Evolutionary conservation across 805 yeast species (phyloP).

Genomic region (Saturnispora zaruensis): DNA sequence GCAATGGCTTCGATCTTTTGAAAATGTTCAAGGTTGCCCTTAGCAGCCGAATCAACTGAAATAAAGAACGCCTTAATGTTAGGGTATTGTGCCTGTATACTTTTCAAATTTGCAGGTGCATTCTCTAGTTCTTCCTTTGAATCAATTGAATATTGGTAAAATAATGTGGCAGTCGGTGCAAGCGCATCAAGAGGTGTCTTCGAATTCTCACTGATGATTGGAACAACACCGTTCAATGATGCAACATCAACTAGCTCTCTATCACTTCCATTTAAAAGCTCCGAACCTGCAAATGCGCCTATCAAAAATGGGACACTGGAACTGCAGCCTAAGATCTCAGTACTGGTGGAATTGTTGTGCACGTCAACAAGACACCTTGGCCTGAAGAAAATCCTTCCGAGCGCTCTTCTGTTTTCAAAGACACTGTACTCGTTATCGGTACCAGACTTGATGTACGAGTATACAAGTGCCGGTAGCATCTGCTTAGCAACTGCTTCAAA

Average conservation of each 20-base stretch:
- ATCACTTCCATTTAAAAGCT: conserved; percentile 79
- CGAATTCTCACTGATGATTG: conserved; percentile 83
- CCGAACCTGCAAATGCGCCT: conserved; percentile 84
- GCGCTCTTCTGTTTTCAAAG: conserved; percentile 64
- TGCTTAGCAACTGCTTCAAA: conserved; percentile 79
- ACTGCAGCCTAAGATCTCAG: conserved; percentile 59
- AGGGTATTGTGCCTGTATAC: conserved; percentile 15
- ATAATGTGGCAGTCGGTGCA: conserved; percentile 54
- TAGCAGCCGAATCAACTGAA: conserved; percentile 75
- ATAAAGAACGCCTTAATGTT: conserved; percentile 72
- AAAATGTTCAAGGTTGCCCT: conserved; percentile 83
- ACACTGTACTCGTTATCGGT: conserved; percentile 66
- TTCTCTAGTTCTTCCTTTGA: conserved; percentile 58
- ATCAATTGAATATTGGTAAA: conserved; percentile 76
- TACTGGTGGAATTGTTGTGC: conserved; percentile 45
- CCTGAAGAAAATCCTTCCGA: conserved; percentile 75
- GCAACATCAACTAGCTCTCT: conserved; percentile 72
- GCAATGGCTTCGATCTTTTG: conserved; percentile 57
- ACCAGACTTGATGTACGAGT: conserved; percentile 84
- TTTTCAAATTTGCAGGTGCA: conserved; percentile 18
- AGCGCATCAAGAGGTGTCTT: conserved; percentile 75
- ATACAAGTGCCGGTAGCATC: conserved; percentile 63
- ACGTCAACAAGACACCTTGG: conserved; percentile 80
- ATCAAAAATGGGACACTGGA: conserved; percentile 73
- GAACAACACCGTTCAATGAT: conserved; percentile 51